Evolutionary conservation across 306 rosid species (phyloP).

Genomic region (Inga leiocalycina): DNA sequence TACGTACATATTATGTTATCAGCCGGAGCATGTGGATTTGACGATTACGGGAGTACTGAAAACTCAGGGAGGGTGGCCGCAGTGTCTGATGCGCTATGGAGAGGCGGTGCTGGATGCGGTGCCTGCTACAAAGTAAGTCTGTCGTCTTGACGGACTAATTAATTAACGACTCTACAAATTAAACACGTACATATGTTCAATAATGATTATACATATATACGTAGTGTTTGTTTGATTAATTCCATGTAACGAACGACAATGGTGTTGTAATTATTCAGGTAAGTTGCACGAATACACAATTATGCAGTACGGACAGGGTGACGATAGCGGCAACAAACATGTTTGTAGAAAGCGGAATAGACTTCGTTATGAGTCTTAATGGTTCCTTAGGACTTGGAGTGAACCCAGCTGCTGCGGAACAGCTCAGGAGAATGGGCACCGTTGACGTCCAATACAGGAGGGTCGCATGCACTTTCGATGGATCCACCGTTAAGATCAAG

Average conservation of each 20-base stretch:
- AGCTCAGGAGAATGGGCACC: slow-evolving; percentile 39
- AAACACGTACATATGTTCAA: too few species aligned
- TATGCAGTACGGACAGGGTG: background rate
- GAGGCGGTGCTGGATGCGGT: slow-evolving; percentile 77
- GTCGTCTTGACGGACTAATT: background rate
- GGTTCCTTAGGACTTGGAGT: slow-evolving; percentile 36
- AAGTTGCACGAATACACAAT: slow-evolving; percentile 32
- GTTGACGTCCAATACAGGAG: slow-evolving; percentile 47
- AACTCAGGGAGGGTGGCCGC: slow-evolving; percentile 73
- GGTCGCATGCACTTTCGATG: slow-evolving; percentile 51
- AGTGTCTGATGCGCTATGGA: slow-evolving; percentile 59
- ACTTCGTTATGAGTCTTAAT: slow-evolving; percentile 44
- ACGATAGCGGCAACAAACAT: slow-evolving; percentile 40
- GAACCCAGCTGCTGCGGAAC: slow-evolving; percentile 33
- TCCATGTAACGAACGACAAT: too few species aligned
- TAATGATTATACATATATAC: too few species aligned
- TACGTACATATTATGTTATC: background rate
- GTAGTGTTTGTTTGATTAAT: too few species aligned
- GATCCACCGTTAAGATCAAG: slow-evolving; percentile 41
- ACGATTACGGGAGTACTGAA: slow-evolving; percentile 71
- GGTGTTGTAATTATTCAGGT: slow-evolving; percentile 12
- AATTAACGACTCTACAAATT: background rate
- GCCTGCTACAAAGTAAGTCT: slow-evolving; percentile 74
- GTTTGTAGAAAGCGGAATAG: slow-evolving; percentile 48
- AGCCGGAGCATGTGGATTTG: slow-evolving; percentile 94